Evolutionary conservation across 768 basidiomycete genomes (phyloP).

Genomic region (Cyclocybe cylindracea): DNA sequence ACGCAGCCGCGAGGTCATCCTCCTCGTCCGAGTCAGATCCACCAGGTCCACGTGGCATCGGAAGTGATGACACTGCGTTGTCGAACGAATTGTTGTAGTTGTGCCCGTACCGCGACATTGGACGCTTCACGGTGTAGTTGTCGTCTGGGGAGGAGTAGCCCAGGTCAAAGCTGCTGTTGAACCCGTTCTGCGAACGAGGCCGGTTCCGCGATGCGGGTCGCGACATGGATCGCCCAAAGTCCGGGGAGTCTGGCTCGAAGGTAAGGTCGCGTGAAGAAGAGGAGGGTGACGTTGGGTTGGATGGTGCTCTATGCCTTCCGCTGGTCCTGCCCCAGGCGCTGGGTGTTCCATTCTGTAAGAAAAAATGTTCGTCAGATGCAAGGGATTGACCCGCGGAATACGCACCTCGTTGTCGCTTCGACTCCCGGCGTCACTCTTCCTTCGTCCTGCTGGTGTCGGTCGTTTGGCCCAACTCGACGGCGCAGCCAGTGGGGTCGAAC

Average conservation of each 20-base stretch:
- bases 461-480: slow-evolving; percentile 81
- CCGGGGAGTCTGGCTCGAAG: slow-evolving; percentile 23
- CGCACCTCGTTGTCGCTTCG: slow-evolving; percentile 78
- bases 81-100: slow-evolving; percentile 37
- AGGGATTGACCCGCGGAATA: not conserved
- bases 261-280: slow-evolving; percentile 21
- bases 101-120: slow-evolving; percentile 20
- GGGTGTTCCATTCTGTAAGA: slow-evolving; percentile 29
- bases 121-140: slow-evolving; percentile 27
- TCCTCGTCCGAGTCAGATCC: slow-evolving; percentile 55
- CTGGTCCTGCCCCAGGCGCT: slow-evolving; percentile 43
- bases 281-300: slow-evolving; percentile 67
- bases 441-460: slow-evolving; percentile 63
- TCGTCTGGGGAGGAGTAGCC: slow-evolving; percentile 44
- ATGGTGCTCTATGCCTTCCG: slow-evolving; percentile 65
- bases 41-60: slow-evolving; percentile 52
- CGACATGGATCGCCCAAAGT: slow-evolving; percentile 33
- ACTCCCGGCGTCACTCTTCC: slow-evolving; percentile 76
- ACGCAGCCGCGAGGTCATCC: slow-evolving; percentile 52
- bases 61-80: slow-evolving; percentile 51
- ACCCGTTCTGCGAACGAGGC: slow-evolving; percentile 43
- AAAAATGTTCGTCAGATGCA: too few species aligned
- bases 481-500: slow-evolving; percentile 62
- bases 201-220: slow-evolving; percentile 69
- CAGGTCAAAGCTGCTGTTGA: slow-evolving; percentile 31